These are phyloP conservation scores for Chloromonas sp. DNA, from an alignment of 163 green algal genomes.

Conservation along the genomic window DNA sequence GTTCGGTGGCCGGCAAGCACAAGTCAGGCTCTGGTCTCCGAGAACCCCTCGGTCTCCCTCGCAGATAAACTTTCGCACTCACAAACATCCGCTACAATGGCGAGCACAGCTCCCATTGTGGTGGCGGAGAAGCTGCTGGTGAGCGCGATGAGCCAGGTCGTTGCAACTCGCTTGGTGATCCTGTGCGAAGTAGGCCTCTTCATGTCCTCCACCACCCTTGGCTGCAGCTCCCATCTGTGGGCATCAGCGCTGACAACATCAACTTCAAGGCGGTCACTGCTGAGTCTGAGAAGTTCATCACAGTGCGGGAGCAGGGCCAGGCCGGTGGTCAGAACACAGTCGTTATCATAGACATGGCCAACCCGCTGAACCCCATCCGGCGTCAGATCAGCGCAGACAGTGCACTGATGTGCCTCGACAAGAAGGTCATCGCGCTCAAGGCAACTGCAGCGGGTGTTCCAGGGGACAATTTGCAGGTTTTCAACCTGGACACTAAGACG, in stretches of 20 bases:
- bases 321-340: constrained; percentile 50
- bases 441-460: constrained; percentile 40
- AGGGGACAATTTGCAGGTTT: constrained; percentile 85
- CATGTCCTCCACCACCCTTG: not conserved
- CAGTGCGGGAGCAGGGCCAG: constrained; percentile 83
- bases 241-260: constrained; percentile 88
- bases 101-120: constrained; percentile 15
- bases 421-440: constrained; percentile 95
- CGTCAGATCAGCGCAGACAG: constrained; percentile 95
- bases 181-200: not conserved
- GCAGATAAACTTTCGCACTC: too few species aligned
- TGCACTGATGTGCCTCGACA: constrained; percentile 91
- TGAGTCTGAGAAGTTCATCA: constrained; percentile 97
- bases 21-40: too few species aligned
- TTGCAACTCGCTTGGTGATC: not conserved
- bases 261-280: constrained; percentile 97
- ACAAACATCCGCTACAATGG: not conserved
- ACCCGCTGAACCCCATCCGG: constrained; percentile 71
- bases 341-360: constrained; percentile 93
- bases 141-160: not conserved
- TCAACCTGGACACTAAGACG: constrained; percentile 97
- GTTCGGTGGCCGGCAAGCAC: too few species aligned
- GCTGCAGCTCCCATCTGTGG: constrained; percentile 82
- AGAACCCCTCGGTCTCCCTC: too few species aligned
- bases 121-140: constrained; percentile 34